A percentile compares a stretch with the other conserved stretches of the same genome.
Evolutionary conservation across 148 eudicot genomes (phyloP).

Genomic region (Euryodendron excelsum): DNA sequence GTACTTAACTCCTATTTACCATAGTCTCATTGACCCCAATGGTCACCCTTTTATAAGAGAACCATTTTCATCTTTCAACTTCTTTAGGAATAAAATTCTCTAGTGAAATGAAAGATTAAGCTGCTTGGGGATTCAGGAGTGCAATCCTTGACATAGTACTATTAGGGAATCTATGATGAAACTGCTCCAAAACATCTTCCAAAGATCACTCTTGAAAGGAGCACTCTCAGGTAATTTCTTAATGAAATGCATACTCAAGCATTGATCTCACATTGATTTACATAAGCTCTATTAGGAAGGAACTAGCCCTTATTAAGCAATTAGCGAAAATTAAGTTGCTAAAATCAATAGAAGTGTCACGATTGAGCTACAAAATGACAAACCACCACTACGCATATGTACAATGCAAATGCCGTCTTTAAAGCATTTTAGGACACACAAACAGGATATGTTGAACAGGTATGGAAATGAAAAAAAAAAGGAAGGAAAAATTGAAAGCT

Average conservation of each 20-base stretch:
- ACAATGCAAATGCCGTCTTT: not conserved
- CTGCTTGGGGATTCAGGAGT: not conserved
- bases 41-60: not conserved
- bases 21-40: not conserved
- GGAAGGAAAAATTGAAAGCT: conserved; percentile 4
- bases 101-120: not conserved
- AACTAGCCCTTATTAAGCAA: not conserved
- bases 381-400: not conserved
- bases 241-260: not conserved
- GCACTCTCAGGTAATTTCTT: not conserved
- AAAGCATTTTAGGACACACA: not conserved
- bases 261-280: not conserved
- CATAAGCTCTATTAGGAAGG: not conserved
- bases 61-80: not conserved
- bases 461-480: conserved; percentile 3
- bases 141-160: not conserved
- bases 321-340: not conserved
- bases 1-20: too few species aligned
- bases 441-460: not conserved
- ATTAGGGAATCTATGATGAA: not conserved
- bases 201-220: not conserved
- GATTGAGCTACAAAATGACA: conserved; percentile 4
- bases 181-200: not conserved
- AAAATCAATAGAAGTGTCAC: not conserved
- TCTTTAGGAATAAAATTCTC: not conserved